Evolutionary conservation across 345 rosid species (phyloP).

Genomic region (Arabidopsis arenosa): DNA sequence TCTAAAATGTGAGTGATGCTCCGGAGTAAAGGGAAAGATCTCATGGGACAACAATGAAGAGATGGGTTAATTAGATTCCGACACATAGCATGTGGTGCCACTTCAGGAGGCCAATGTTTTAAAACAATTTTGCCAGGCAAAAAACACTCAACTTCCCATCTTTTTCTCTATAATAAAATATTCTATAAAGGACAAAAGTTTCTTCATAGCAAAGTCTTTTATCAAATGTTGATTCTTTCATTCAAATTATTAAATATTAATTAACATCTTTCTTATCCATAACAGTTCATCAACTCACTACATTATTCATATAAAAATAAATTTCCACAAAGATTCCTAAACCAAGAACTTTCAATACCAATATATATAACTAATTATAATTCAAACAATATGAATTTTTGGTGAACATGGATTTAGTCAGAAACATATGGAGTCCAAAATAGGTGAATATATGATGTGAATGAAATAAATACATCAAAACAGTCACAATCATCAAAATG

Average conservation of each 20-base stretch:
- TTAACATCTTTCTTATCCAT: slow-evolving; percentile 13
- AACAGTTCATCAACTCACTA: slow-evolving; percentile 22
- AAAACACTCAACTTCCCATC: neutral
- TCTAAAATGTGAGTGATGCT: slow-evolving; percentile 32
- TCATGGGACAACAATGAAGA: slow-evolving; percentile 39
- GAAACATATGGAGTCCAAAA: slow-evolving; percentile 9
- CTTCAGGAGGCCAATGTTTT: slow-evolving; percentile 40
- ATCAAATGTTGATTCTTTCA: slow-evolving; percentile 10
- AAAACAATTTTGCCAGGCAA: slow-evolving; percentile 7
- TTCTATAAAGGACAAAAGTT: slow-evolving; percentile 25
- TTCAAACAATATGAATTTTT: neutral
- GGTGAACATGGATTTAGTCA: neutral
- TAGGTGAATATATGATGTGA: slow-evolving; percentile 21
- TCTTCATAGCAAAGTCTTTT: slow-evolving; percentile 24
- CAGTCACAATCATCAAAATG: neutral
- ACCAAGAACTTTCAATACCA: slow-evolving; percentile 9
- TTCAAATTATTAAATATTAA: slow-evolving; percentile 12
- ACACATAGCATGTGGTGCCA: slow-evolving; percentile 47
- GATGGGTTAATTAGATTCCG: slow-evolving; percentile 41
- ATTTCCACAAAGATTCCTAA: neutral
- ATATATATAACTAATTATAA: neutral
- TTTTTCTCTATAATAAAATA: slow-evolving; percentile 16
- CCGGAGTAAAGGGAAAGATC: slow-evolving; percentile 23
- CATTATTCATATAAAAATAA: neutral
- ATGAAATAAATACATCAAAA: neutral